Percentiles rank a stretch among this genome's conserved stretches.
Conservation (phyloP, 768 basidiomycete species). For the Suillus lakei region DNA sequence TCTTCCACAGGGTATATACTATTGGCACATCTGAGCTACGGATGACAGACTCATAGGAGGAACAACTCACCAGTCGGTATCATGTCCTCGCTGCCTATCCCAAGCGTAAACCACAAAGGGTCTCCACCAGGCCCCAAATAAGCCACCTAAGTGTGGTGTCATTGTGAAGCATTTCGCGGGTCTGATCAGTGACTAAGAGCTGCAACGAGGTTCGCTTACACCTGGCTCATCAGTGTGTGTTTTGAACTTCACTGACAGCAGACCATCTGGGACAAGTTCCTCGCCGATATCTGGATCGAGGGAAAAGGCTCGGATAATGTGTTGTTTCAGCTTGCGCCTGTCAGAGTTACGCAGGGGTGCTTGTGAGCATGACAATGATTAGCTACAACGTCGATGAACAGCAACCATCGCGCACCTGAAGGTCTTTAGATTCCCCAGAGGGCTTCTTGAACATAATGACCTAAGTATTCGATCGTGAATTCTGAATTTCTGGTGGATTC, state of each 20-base stretch:
- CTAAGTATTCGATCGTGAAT: not conserved
- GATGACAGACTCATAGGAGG: not conserved
- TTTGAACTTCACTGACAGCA: slow-evolving; percentile 67
- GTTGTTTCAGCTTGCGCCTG: slow-evolving; percentile 70
- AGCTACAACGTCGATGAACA: not conserved
- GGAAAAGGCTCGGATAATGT: slow-evolving; percentile 51
- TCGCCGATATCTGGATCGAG: slow-evolving; percentile 65
- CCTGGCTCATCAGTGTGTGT: slow-evolving; percentile 70
- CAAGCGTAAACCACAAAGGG: slow-evolving; percentile 80
- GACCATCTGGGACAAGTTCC: slow-evolving; percentile 73
- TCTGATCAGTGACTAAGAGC: slow-evolving; percentile 11
- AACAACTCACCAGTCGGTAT: slow-evolving; percentile 64
- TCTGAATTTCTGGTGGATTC: not conserved
- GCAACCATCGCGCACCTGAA: slow-evolving; percentile 44
- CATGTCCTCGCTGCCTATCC: slow-evolving; percentile 67
- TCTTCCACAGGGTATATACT: slow-evolving; percentile 85
- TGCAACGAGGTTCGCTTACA: slow-evolving; percentile 44
- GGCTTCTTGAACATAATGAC: slow-evolving; percentile 80
- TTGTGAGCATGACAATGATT: slow-evolving; percentile 15
- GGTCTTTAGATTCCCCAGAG: slow-evolving; percentile 72
- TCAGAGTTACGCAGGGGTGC: slow-evolving; percentile 78
- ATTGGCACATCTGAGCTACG: not conserved
- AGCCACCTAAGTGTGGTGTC: slow-evolving; percentile 47
- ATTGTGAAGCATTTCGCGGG: not conserved
- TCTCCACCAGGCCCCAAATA: slow-evolving; percentile 70